Conservation (phyloP, 108 stramenopile genomes). For the Nannochloropsis salina region DNA sequence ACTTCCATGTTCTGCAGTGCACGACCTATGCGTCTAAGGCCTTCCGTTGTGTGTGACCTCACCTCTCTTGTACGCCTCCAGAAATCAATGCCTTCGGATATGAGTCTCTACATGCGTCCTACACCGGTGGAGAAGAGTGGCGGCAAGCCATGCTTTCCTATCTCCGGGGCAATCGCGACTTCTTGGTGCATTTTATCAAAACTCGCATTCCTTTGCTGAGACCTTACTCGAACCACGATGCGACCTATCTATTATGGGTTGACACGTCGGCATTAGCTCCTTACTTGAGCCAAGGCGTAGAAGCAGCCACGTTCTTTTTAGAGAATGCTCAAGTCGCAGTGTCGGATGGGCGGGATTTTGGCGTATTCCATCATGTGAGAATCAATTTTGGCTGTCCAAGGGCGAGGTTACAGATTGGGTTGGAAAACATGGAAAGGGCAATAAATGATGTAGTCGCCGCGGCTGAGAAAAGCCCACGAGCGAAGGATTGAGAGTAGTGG, state of each 20-base stretch:
- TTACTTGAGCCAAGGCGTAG: constrained; percentile 19
- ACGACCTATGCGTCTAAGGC: neutral
- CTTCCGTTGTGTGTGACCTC: neutral
- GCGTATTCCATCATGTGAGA: constrained; percentile 36
- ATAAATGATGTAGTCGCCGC: constrained; percentile 19
- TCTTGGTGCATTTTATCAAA: constrained; percentile 27
- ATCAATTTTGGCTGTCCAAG: constrained; percentile 44
- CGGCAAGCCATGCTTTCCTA: constrained; percentile 32
- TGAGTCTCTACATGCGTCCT: constrained; percentile 35
- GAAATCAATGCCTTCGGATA: constrained; percentile 29
- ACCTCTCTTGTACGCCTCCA: neutral
- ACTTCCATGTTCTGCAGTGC: too few species aligned
- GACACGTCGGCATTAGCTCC: constrained; percentile 7
- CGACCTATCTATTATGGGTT: constrained; percentile 45
- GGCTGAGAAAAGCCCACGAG: neutral
- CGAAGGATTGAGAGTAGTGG: too few species aligned
- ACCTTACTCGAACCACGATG: constrained; percentile 33
- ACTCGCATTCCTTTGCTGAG: constrained; percentile 30
- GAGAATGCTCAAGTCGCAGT: constrained; percentile 35
- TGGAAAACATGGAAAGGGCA: constrained; percentile 33
- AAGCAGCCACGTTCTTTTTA: constrained; percentile 26
- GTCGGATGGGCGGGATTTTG: constrained; percentile 36
- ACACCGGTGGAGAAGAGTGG: constrained; percentile 36
- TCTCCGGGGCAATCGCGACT: constrained; percentile 36
- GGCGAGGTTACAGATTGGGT: constrained; percentile 30